These are phyloP conservation scores for Paraphoma chrysanthemicola DNA, from an alignment of 2,329 filamentous ascomycete genomes.

Conservation along the genomic window DNA sequence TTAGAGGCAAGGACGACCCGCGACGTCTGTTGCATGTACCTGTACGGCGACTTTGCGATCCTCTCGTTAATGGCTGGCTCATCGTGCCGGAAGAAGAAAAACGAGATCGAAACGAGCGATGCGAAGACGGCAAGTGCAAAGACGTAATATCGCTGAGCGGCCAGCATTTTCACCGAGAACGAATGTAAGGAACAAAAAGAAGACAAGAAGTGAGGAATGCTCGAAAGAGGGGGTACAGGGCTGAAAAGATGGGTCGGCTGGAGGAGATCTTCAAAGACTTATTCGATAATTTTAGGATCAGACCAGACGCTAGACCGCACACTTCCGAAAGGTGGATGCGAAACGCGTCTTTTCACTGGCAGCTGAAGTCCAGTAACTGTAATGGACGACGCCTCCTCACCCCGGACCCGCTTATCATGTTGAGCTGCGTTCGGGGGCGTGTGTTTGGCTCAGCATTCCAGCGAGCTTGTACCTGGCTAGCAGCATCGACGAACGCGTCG, in stretches of 20 bases:
- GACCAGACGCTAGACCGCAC: neutral
- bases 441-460: neutral
- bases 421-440: neutral
- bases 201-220: neutral
- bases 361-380: too few species aligned
- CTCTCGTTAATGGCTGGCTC: conserved; percentile 4
- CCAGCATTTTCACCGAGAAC: conserved; percentile 17
- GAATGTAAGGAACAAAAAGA: neutral
- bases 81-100: conserved; percentile 15
- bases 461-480: neutral
- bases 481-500: neutral
- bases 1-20: neutral
- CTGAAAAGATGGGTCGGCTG: neutral
- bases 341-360: neutral
- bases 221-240: neutral
- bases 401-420: neutral
- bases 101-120: conserved; percentile 11
- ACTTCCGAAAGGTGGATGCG: neutral
- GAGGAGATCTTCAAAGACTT: neutral
- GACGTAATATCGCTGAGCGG: conserved; percentile 17
- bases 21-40: conserved; percentile 3
- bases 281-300: neutral
- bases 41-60: conserved; percentile 11
- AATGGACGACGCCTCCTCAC: neutral
- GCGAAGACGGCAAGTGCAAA: conserved; percentile 18